Evolutionary conservation across 768 basidiomycete genomes (phyloP).

Genomic region (Termitomyces titanicus): DNA sequence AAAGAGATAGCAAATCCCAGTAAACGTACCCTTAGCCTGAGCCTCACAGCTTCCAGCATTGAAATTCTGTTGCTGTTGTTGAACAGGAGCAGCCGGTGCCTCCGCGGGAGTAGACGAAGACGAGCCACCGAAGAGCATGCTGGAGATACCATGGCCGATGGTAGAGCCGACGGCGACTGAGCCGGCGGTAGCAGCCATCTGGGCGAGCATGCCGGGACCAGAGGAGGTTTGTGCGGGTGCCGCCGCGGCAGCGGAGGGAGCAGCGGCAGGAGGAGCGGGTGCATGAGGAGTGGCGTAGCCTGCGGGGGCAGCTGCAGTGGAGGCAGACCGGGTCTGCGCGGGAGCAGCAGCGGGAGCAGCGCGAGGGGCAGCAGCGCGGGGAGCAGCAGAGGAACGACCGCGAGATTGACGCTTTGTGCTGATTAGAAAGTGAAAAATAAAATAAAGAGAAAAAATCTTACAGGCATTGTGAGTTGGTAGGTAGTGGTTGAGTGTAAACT

Average conservation of each 20-base stretch:
- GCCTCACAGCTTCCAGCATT: slow-evolving; percentile 58
- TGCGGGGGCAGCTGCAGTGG: slow-evolving; percentile 49
- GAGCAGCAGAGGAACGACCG: slow-evolving; percentile 59
- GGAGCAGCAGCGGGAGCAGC: slow-evolving; percentile 41
- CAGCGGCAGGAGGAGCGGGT: slow-evolving; percentile 38
- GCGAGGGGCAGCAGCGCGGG: slow-evolving; percentile 44
- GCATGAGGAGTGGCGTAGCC: slow-evolving; percentile 37
- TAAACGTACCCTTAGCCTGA: slow-evolving; percentile 70
- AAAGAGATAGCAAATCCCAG: neutral
- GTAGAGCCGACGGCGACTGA: slow-evolving; percentile 86
- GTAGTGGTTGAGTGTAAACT: slow-evolving; percentile 24
- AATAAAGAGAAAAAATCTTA: slow-evolving; percentile 19
- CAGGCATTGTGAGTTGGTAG: slow-evolving; percentile 31
- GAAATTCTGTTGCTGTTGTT: slow-evolving; percentile 38
- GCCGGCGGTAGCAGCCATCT: slow-evolving; percentile 90
- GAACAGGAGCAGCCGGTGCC: slow-evolving; percentile 47
- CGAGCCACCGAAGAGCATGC: slow-evolving; percentile 83
- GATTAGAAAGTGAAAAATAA: neutral
- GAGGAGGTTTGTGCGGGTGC: slow-evolving; percentile 38
- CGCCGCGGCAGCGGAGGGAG: slow-evolving; percentile 40
- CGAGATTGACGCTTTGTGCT: slow-evolving; percentile 68
- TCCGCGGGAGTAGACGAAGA: slow-evolving; percentile 39
- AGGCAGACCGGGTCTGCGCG: slow-evolving; percentile 42
- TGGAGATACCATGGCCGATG: slow-evolving; percentile 86
- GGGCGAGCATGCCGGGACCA: slow-evolving; percentile 69